Percentiles rank a stretch among this genome's conserved stretches.
Conservation (phyloP, 1,284 basidiomycete genomes). For the Ceratobasidium sp. region DNA sequence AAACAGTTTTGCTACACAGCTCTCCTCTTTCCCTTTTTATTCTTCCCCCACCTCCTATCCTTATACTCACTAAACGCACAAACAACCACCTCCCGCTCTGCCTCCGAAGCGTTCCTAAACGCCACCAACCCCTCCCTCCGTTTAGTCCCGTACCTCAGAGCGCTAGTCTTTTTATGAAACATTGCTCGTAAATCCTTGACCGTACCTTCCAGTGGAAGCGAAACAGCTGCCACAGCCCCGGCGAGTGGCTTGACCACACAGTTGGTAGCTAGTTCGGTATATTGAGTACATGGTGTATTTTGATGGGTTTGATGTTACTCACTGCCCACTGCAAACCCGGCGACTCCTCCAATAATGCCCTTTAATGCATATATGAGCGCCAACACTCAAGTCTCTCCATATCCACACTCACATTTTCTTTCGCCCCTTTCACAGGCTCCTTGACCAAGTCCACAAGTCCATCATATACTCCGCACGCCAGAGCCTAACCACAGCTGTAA, state of each 20-base stretch:
- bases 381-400: too few relatives aligned
- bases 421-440: slow-evolving; percentile 62
- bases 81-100: slow-evolving; percentile 58
- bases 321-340: slow-evolving; percentile 64
- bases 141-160: slow-evolving; percentile 57
- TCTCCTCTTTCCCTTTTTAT: too few relatives aligned
- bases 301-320: slow-evolving; percentile 50
- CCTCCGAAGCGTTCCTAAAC: slow-evolving; percentile 55
- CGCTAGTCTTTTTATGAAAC: slow-evolving; percentile 54
- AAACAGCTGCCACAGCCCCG: slow-evolving; percentile 62
- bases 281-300: slow-evolving; percentile 1
- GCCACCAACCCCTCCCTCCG: slow-evolving; percentile 60
- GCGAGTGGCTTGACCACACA: slow-evolving; percentile 5
- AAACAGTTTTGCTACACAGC: too few relatives aligned
- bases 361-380: not conserved
- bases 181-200: slow-evolving; percentile 59
- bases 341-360: slow-evolving; percentile 62
- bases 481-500: slow-evolving; percentile 50
- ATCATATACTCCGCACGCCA: slow-evolving; percentile 62
- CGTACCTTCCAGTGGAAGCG: slow-evolving; percentile 62
- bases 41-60: slow-evolving; percentile 48
- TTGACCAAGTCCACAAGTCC: slow-evolving; percentile 66
- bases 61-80: slow-evolving; percentile 57
- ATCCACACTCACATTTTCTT: not conserved
- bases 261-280: not conserved